Conservation (phyloP, 306 rosid species). For the Lotus japonicus region DNA sequence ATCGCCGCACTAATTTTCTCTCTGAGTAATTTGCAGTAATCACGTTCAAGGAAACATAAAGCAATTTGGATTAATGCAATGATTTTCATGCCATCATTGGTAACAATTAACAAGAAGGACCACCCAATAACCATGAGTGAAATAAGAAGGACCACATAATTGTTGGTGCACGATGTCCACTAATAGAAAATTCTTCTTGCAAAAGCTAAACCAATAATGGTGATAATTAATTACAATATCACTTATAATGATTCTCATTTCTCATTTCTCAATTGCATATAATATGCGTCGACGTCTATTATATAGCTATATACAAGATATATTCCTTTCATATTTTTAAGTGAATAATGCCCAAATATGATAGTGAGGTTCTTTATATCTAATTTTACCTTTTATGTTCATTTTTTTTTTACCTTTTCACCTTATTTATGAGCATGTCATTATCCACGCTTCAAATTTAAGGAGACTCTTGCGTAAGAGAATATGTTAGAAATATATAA, state of each 20-base stretch:
- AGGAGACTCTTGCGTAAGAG: too few relatives aligned
- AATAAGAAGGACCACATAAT: conserved; percentile 27
- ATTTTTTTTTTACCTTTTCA: neutral
- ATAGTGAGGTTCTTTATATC: neutral
- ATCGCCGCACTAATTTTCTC: too few relatives aligned
- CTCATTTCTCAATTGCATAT: neutral
- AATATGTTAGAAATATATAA: too few relatives aligned
- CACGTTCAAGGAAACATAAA: neutral
- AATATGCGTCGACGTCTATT: neutral
- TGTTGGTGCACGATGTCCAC: conserved; percentile 6
- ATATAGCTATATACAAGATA: neutral
- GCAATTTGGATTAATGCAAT: conserved; percentile 14
- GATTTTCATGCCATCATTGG: conserved; percentile 33
- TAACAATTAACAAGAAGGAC: conserved; percentile 18
- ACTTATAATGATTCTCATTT: conserved; percentile 1
- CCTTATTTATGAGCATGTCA: too few relatives aligned
- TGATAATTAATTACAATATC: conserved; percentile 13
- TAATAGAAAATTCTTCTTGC: neutral
- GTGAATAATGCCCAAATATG: neutral
- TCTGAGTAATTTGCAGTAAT: neutral
- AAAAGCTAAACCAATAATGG: conserved; percentile 21
- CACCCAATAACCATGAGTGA: conserved; percentile 11
- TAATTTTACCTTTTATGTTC: too few relatives aligned
- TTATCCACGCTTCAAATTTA: too few relatives aligned
- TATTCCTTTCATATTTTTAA: conserved; percentile 9